A percentile compares a stretch with the other conserved stretches of the same genome.
Evolutionary conservation across 257 asterid genomes (phyloP).

Genomic region (Phtheirospermum japonicum): DNA sequence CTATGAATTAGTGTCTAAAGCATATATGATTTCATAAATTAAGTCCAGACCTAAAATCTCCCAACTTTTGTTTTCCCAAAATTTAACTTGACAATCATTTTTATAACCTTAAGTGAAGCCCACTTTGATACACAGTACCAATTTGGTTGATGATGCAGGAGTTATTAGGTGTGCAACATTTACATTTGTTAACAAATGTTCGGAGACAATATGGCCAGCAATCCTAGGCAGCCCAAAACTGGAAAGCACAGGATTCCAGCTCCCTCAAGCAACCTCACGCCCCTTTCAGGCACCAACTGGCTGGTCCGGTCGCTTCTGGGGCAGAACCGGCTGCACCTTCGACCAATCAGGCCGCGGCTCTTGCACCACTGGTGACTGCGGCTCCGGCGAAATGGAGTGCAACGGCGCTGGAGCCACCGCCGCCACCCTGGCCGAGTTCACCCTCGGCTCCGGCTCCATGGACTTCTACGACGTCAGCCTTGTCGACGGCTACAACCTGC

Average conservation of each 20-base stretch:
- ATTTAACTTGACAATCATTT: too few relatives aligned
- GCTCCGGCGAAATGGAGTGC: conserved; percentile 65
- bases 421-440: conserved; percentile 78
- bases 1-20: too few relatives aligned
- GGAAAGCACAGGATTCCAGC: conserved; percentile 69
- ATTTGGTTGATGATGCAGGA: conserved; percentile 26
- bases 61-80: too few relatives aligned
- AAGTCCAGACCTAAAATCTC: too few relatives aligned
- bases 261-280: conserved; percentile 48
- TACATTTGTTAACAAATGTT: conserved; percentile 66
- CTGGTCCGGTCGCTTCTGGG: conserved; percentile 91
- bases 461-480: conserved; percentile 83
- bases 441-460: conserved; percentile 70
- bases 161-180: conserved; percentile 42
- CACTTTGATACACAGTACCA: too few relatives aligned
- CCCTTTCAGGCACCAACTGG: conserved; percentile 66
- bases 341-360: conserved; percentile 50
- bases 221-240: conserved; percentile 50
- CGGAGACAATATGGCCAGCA: conserved; percentile 75
- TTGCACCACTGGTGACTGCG: conserved; percentile 76
- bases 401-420: conserved; percentile 73
- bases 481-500: conserved; percentile 79
- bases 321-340: conserved; percentile 62
- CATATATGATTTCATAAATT: too few relatives aligned
- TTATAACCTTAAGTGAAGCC: too few relatives aligned